Conservation (phyloP, 192 early-diverging fungal species). For the Backusella tarrabulga region DNA sequence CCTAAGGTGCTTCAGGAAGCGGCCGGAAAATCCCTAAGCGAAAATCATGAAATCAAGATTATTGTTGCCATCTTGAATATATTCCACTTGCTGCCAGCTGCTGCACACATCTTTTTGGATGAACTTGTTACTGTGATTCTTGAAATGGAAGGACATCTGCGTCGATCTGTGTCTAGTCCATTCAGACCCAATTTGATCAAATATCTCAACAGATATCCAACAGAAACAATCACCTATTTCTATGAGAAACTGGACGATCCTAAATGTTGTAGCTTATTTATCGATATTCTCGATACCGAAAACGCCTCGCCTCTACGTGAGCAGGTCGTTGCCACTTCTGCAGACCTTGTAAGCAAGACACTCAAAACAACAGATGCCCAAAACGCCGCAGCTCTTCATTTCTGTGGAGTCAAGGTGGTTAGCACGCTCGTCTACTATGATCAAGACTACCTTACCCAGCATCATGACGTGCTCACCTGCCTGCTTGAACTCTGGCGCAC, state of each 20-base stretch:
- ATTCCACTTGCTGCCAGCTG: constrained; percentile 88
- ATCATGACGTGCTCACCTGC: constrained; percentile 50
- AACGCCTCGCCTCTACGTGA: constrained; percentile 58
- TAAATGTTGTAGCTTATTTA: constrained; percentile 64
- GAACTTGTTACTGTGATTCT: constrained; percentile 87
- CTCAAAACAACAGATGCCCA: constrained; percentile 19
- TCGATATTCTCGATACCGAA: constrained; percentile 53
- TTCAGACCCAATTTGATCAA: constrained; percentile 89
- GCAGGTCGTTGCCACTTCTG: constrained; percentile 60
- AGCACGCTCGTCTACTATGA: constrained; percentile 48
- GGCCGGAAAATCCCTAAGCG: constrained; percentile 76
- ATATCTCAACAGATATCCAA: constrained; percentile 86
- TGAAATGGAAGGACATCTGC: constrained; percentile 79
- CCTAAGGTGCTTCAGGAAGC: constrained; percentile 79
- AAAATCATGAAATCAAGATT: constrained; percentile 92
- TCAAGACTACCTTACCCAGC: constrained; percentile 45
- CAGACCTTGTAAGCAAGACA: constrained; percentile 51
- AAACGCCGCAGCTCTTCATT: constrained; percentile 37
- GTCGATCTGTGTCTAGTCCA: constrained; percentile 86
- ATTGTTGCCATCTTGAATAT: constrained; percentile 93
- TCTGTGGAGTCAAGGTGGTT: constrained; percentile 59
- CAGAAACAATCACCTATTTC: constrained; percentile 86
- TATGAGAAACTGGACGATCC: constrained; percentile 60
- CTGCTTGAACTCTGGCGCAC: constrained; percentile 50
- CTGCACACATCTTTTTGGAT: constrained; percentile 90